Conservation (phyloP, 139 green algal genomes). For the Tetradesmus lagerheimii region DNA sequence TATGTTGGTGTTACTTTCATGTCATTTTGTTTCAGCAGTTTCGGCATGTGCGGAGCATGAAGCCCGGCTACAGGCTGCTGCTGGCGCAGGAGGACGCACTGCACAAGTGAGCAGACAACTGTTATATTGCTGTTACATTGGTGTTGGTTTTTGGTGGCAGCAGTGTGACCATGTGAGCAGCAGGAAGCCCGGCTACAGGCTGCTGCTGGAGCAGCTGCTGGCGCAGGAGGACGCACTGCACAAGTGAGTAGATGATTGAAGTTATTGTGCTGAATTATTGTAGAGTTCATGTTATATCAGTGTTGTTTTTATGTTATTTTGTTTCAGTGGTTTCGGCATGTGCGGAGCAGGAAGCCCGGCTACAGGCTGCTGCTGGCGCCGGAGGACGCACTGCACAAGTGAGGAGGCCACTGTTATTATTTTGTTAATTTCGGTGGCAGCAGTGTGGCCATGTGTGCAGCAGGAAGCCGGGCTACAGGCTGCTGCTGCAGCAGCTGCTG, state of each 20-base stretch:
- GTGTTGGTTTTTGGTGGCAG: no score
- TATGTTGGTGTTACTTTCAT: no score
- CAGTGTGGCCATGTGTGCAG: no score
- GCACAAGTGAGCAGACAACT: no score
- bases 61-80: neutral
- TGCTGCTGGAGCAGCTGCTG: conserved; percentile 33
- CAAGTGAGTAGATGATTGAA: neutral
- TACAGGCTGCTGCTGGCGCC: neutral
- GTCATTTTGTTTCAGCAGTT: no score
- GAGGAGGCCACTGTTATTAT: no score
- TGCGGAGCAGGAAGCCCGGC: neutral
- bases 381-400: neutral
- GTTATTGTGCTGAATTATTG: neutral
- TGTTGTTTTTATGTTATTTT: no score
- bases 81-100: neutral
- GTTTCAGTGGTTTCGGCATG: no score
- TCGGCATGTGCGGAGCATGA: no score
- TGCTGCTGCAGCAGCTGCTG: conserved; percentile 32
- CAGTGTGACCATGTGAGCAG: no score
- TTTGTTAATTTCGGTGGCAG: no score
- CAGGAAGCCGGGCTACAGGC: neutral
- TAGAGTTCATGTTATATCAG: neutral
- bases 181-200: neutral
- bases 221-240: conserved; percentile 34
- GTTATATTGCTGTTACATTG: neutral